Evolutionary conservation across 257 asterid genomes (phyloP), one percentile per base, ranked within the genome.

Genomic region (Voacanga thouarsii): DNA sequence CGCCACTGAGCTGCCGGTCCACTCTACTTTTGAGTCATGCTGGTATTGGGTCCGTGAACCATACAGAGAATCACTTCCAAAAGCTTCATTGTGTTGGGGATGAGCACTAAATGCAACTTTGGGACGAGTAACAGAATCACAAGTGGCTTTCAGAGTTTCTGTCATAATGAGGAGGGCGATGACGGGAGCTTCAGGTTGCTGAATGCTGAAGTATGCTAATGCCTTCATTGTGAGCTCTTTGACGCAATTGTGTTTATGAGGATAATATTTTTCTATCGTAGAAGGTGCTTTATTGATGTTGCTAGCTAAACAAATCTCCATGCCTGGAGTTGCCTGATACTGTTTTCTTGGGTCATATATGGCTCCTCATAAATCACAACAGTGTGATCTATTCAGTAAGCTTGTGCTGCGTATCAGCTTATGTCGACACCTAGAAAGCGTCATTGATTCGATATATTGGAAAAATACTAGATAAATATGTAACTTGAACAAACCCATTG

Each of bases 341-440:
- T 76, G 43, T 76, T n/a, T n/a, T 33, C 50, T 45, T 64, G 67
- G 63, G 50, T 76, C 79, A 64, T 28, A 53, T 12, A 47, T 45
- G 14, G n/a, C n/a, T 24, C 41, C 59, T 47, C 59, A 45, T 55
- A 41, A 68, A 12, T 55, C 56, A 11, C 19, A 43, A 44, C 57
- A 11, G 19, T 6, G 23, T 6, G 61, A 49, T 37, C 60, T 44
- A 23, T 71, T 44, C 60, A 47, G 1, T 24, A 45, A 11, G 9
- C 14, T 24, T n/a, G 26, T 24, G 24, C 14, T 28, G 45, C 11
- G 44, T 43, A 19, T 15, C 0, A 18, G 74, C 74, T 44, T 45
- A 70, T 45, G 57, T 12, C 41, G 33, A 47, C 60, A 47, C 49
- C 61, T 14, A 2, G 14, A 71, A 10, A 44, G 4, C 14, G n/a